A percentile compares a stretch with the other conserved stretches of the same genome.
Conservation (phyloP, 495 filamentous ascomycete species). For the Mytilinidion resinicola region DNA sequence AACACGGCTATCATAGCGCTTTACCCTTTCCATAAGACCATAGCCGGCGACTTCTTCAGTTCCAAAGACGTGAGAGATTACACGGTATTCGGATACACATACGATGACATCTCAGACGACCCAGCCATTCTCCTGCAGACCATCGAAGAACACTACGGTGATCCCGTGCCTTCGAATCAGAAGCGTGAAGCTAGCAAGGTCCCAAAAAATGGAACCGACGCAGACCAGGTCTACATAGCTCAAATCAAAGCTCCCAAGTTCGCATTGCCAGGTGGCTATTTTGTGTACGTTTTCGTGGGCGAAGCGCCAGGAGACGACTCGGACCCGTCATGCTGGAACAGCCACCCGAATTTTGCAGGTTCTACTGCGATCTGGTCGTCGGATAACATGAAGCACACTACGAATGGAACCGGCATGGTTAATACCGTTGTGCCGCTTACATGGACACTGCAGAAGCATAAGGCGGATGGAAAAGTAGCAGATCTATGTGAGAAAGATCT, state of each 20-base stretch:
- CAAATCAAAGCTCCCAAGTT: slow-evolving; percentile 53
- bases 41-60: slow-evolving; percentile 37
- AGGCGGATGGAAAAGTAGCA: no score
- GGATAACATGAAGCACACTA: no score
- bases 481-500: no score
- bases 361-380: slow-evolving; percentile 44
- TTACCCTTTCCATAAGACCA: slow-evolving; percentile 40
- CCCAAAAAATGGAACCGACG: neutral
- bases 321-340: slow-evolving; percentile 40
- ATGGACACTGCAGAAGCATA: no score
- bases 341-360: slow-evolving; percentile 45
- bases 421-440: no score
- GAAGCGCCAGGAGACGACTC: slow-evolving; percentile 25
- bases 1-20: slow-evolving; percentile 27
- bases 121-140: slow-evolving; percentile 37
- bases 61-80: slow-evolving; percentile 31
- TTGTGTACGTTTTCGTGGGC: slow-evolving; percentile 57
- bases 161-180: slow-evolving; percentile 18
- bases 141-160: slow-evolving; percentile 52
- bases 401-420: no score
- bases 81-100: slow-evolving; percentile 52
- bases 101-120: slow-evolving; percentile 47
- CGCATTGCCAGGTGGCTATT: slow-evolving; percentile 49
- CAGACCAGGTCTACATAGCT: slow-evolving; percentile 49
- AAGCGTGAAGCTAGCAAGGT: neutral